These are phyloP conservation scores for Leccinellum rugosiceps DNA, from an alignment of 768 basidiomycete genomes.

Conservation along the genomic window DNA sequence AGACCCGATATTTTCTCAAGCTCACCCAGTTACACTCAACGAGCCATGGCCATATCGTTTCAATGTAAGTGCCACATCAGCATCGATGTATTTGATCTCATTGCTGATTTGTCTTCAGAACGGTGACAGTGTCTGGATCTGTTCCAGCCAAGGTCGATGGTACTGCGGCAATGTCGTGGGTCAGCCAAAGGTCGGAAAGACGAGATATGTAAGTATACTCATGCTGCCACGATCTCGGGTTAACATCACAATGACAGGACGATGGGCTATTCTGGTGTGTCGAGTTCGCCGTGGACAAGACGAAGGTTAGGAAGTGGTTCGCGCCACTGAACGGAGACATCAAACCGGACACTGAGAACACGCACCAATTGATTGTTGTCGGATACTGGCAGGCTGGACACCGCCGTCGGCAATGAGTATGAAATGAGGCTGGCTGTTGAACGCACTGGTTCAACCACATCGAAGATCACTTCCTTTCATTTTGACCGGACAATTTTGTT, in stretches of 20 bases:
- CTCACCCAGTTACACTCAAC: conserved; percentile 37
- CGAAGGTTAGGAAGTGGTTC: conserved; percentile 53
- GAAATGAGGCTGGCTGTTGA: too few relatives aligned
- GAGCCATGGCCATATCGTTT: conserved; percentile 54
- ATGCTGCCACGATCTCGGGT: not conserved
- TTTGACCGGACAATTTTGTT: not conserved
- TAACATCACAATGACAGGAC: conserved; percentile 30
- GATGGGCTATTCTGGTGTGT: conserved; percentile 55
- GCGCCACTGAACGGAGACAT: conserved; percentile 65
- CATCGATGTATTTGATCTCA: not conserved
- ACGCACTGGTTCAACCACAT: too few relatives aligned
- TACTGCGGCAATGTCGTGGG: conserved; percentile 46
- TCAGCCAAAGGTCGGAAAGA: conserved; percentile 41
- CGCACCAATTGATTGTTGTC: conserved; percentile 41
- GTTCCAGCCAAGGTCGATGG: conserved; percentile 50
- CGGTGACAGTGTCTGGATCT: conserved; percentile 52
- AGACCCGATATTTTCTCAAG: conserved; percentile 16
- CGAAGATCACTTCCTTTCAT: not conserved
- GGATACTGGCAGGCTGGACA: conserved; percentile 48
- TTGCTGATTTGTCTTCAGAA: conserved; percentile 28
- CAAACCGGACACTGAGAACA: conserved; percentile 52
- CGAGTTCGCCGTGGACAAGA: conserved; percentile 34
- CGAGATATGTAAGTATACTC: conserved; percentile 40
- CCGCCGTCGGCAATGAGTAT: conserved; percentile 12
- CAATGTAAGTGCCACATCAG: conserved; percentile 24